Evolutionary conservation across 2,329 filamentous ascomycete species (phyloP).

Genomic region (Aspergillus texensis): DNA sequence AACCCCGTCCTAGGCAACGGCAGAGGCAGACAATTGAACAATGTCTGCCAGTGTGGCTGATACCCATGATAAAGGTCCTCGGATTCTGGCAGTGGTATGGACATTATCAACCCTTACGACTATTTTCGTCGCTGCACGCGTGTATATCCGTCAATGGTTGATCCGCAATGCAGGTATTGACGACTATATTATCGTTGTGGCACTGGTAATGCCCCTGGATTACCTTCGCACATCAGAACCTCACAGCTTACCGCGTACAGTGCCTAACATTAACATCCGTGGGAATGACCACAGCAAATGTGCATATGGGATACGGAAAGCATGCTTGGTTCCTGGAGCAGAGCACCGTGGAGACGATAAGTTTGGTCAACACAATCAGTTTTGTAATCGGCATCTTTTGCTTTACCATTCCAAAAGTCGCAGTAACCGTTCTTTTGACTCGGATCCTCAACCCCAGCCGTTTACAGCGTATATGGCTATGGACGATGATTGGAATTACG

Average conservation of each 20-base stretch:
- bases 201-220: conserved; percentile 30
- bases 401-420: conserved; percentile 33
- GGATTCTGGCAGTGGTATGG: conserved; percentile 36
- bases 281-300: conserved; percentile 37
- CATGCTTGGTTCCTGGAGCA: conserved; percentile 38
- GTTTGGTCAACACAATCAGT: conserved; percentile 28
- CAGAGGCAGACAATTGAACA: background rate
- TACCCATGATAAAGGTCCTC: conserved; percentile 36
- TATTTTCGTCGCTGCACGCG: conserved; percentile 34
- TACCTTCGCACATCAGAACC: background rate
- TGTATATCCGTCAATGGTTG: conserved; percentile 37
- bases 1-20: background rate
- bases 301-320: conserved; percentile 44
- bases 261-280: conserved; percentile 16
- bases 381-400: conserved; percentile 34
- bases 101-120: conserved; percentile 34
- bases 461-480: conserved; percentile 22
- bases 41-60: background rate
- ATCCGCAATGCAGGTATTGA: conserved; percentile 39
- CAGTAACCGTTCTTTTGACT: conserved; percentile 30
- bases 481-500: conserved; percentile 34
- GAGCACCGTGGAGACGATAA: conserved; percentile 30
- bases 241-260: conserved; percentile 3
- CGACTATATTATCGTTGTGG: conserved; percentile 40
- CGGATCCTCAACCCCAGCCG: conserved; percentile 31